Evolutionary conservation across 2,329 filamentous ascomycete species (phyloP).

Genomic region (Grosmannia clavigera): DNA sequence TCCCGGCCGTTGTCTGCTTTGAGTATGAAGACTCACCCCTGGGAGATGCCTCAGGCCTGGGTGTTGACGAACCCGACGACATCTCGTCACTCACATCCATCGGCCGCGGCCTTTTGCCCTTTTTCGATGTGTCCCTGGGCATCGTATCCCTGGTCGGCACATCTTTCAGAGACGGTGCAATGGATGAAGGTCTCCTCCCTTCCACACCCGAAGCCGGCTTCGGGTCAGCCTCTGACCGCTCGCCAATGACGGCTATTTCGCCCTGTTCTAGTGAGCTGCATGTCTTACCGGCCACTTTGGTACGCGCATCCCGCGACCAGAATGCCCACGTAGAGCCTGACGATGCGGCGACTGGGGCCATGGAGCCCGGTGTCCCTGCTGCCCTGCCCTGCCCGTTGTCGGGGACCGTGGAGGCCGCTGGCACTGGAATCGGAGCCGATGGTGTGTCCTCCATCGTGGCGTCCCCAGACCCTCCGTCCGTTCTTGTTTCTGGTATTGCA

Average conservation of each 20-base stretch:
- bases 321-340: slow-evolving; percentile 66
- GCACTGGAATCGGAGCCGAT: slow-evolving; percentile 7
- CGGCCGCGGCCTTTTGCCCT: slow-evolving; percentile 36
- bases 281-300: slow-evolving; percentile 22
- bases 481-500: slow-evolving; percentile 4
- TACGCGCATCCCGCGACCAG: slow-evolving; percentile 52
- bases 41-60: slow-evolving; percentile 18
- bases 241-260: slow-evolving; percentile 43
- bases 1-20: background rate
- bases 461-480: slow-evolving; percentile 24
- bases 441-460: slow-evolving; percentile 30
- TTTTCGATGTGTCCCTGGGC: slow-evolving; percentile 11
- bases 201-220: slow-evolving; percentile 31
- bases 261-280: slow-evolving; percentile 26
- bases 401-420: slow-evolving; percentile 13
- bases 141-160: slow-evolving; percentile 12
- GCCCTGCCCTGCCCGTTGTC: too few relatives aligned
- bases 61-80: slow-evolving; percentile 22
- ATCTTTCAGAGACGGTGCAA: slow-evolving; percentile 23
- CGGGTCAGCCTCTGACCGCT: slow-evolving; percentile 44
- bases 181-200: slow-evolving; percentile 24
- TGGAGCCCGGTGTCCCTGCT: background rate
- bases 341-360: slow-evolving; percentile 25
- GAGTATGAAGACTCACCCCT: slow-evolving; percentile 13
- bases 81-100: slow-evolving; percentile 31